Base-by-base conservation (phyloP, 2,329 filamentous ascomycete genomes). In the Diplocarpon mali region DNA sequence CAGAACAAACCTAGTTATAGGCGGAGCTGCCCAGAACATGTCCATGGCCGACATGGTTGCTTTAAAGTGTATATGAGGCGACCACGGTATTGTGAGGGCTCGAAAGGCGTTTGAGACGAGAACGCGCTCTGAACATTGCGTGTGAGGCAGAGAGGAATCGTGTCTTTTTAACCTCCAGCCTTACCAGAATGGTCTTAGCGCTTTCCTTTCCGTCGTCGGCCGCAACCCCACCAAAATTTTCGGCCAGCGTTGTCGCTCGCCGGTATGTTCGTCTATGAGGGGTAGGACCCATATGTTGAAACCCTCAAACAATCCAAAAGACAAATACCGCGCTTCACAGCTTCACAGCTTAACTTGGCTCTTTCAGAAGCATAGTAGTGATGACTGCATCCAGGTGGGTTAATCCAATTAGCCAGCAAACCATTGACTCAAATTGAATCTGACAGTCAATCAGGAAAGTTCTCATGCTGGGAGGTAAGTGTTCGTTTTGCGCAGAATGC, bases 11-110 rank as follows among this genome's bases (percentile, higher is more conserved):
- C 80, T 76, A 46, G 76, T 69, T 55, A 85, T 75, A 45, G 79
- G 79, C 58, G 80, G 80, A 56, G 76, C 72, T 54, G 71, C 69
- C 75, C 76, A 80, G 61, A 80, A 82, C 51, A 69, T 67, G 64
- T 80, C 76, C 71, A 78, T 75, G 45, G 57, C 54, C 59, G 59
- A 61, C 58, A 60, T 61, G 42, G 47, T 55, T 47, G 47, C 20
- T 46, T 42, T 45, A 6, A 16, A 32, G 31, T 28, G 34, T 38
- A 27, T 40, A 29, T 27, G 40, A 24, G 47, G 35, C 38, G 38
- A 44, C 31, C 39, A 50, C 42, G 45, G 53, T 49, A 51, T 44
- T 51, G 40, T 38, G 16, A 31, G 47, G 52, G 44, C 45, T 24
- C 20, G 20, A 24, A 7, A 24, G 7, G 7, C 20, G 20, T 7